These are phyloP conservation scores for Santalum album DNA, from an alignment of 164 flowering plant genomes.

Conservation along the genomic window DNA sequence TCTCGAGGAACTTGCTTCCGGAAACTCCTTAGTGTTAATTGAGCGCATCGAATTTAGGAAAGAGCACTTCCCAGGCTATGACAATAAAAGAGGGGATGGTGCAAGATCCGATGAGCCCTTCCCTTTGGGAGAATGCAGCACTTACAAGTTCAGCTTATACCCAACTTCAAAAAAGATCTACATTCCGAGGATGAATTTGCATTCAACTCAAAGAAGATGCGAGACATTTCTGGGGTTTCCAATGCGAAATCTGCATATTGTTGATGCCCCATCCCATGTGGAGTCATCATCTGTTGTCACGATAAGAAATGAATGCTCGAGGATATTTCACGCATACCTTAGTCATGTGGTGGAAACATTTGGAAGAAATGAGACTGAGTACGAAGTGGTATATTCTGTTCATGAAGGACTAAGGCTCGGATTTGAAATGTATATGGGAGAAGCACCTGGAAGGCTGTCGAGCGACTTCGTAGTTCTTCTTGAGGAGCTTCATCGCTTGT, in stretches of 20 bases:
- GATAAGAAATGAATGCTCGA: not conserved
- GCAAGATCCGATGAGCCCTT: slow-evolving; percentile 23
- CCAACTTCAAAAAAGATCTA: no score
- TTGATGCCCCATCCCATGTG: no score
- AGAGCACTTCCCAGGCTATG: slow-evolving; percentile 40
- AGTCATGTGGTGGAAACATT: not conserved
- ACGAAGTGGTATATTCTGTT: not conserved
- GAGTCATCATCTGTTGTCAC: no score
- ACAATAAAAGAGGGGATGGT: slow-evolving; percentile 35
- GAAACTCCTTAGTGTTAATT: slow-evolving; percentile 15
- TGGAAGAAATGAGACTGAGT: not conserved
- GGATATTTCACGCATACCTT: not conserved
- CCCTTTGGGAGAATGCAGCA: slow-evolving; percentile 28
- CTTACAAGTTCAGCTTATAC: slow-evolving; percentile 24
- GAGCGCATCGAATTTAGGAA: slow-evolving; percentile 23
- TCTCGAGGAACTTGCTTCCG: slow-evolving; percentile 32
- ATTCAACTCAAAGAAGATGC: no score
- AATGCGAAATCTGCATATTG: no score
- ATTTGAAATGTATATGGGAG: not conserved
- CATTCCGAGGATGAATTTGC: no score
- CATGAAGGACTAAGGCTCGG: not conserved
- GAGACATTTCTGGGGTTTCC: no score
- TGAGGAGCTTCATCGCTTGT: not conserved
- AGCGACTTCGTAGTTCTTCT: not conserved
- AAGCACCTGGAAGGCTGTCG: not conserved